These are phyloP conservation scores for Coniochaeta sp. DNA, from an alignment of 2,329 filamentous ascomycete species.

Conservation along the genomic window DNA sequence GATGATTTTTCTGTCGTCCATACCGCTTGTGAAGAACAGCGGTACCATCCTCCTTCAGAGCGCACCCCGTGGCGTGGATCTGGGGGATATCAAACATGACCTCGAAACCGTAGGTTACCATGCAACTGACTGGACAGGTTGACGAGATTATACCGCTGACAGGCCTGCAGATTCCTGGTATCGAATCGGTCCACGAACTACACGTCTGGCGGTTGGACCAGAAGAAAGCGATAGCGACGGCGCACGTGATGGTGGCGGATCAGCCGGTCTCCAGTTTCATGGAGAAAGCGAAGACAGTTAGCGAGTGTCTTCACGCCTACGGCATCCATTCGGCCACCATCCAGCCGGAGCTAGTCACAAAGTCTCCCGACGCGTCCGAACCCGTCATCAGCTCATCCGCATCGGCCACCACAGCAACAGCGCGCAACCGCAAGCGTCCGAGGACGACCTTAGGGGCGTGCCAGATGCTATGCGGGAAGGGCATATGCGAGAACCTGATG, in stretches of 20 bases:
- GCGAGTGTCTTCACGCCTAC: slow-evolving; percentile 64
- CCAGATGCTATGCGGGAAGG: slow-evolving; percentile 40
- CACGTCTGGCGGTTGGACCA: slow-evolving; percentile 71
- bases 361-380: neutral
- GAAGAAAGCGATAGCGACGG: slow-evolving; percentile 60
- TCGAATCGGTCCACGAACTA: slow-evolving; percentile 62
- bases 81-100: slow-evolving; percentile 59
- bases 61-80: slow-evolving; percentile 50
- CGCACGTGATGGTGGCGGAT: slow-evolving; percentile 57
- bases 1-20: slow-evolving; percentile 60
- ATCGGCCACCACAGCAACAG: slow-evolving; percentile 6
- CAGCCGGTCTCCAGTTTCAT: slow-evolving; percentile 50
- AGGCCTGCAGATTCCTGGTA: slow-evolving; percentile 48
- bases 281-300: slow-evolving; percentile 51
- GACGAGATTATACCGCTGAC: neutral
- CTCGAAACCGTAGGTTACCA: slow-evolving; percentile 48
- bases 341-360: slow-evolving; percentile 48
- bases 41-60: slow-evolving; percentile 63
- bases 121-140: neutral
- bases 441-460: slow-evolving; percentile 29
- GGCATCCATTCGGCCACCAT: slow-evolving; percentile 66
- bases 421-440: slow-evolving; percentile 8
- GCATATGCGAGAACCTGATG: slow-evolving; percentile 40
- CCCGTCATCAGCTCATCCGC: neutral
- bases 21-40: slow-evolving; percentile 54